Percentiles rank a stretch among this genome's conserved stretches.
Evolutionary conservation across 495 filamentous ascomycete species (phyloP).

Genomic region (Lasiosphaeris hirsuta): DNA sequence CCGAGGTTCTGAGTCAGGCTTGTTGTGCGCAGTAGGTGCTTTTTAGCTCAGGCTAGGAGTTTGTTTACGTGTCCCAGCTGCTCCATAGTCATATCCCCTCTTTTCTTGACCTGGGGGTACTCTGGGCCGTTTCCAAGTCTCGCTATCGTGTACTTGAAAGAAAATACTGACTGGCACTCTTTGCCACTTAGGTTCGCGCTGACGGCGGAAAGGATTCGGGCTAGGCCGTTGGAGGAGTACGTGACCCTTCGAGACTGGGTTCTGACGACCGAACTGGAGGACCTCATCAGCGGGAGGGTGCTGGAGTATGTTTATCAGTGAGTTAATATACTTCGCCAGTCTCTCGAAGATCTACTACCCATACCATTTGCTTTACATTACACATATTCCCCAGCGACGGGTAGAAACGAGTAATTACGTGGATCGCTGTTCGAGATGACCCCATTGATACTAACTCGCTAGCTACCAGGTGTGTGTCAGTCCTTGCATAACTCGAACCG

Average conservation of each 20-base stretch:
- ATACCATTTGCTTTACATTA: no score
- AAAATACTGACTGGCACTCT: no score
- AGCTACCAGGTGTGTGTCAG: neutral
- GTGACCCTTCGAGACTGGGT: slow-evolving; percentile 55
- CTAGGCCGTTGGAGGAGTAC: slow-evolving; percentile 50
- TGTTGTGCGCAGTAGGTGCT: slow-evolving; percentile 57
- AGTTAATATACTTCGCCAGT: neutral
- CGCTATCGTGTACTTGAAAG: no score
- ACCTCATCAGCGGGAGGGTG: slow-evolving; percentile 55
- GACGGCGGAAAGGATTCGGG: slow-evolving; percentile 45
- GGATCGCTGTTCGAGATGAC: no score
- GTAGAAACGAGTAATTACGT: no score
- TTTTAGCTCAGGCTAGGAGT: no score
- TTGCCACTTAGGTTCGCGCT: slow-evolving; percentile 48
- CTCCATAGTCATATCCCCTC: no score
- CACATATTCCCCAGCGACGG: neutral
- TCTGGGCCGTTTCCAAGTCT: no score
- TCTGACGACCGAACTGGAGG: slow-evolving; percentile 50
- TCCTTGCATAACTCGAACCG: neutral
- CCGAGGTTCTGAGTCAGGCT: slow-evolving; percentile 47
- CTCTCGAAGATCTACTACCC: no score
- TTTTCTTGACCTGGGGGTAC: no score
- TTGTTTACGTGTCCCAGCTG: no score
- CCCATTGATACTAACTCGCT: no score
- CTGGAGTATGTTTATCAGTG: slow-evolving; percentile 67